phyloP scores from a whole-genome alignment of 441 rosid species.

The Erodium texanum region DNA sequence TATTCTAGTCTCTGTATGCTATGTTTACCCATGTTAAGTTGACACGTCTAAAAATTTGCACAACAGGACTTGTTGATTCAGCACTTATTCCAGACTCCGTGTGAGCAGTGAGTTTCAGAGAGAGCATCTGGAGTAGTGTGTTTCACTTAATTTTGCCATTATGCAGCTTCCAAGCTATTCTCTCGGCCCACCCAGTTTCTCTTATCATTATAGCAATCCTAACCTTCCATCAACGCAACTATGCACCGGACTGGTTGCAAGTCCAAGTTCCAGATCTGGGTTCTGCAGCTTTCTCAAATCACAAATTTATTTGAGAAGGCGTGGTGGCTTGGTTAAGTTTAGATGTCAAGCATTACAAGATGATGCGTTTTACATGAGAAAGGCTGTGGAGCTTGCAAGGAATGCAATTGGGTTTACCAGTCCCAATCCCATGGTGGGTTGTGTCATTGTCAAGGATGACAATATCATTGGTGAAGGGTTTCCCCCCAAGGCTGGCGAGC shows the following conservation, averaged over 20 bases:
- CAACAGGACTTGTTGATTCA: no score
- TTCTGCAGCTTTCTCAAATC: constrained; percentile 24
- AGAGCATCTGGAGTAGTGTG: no score
- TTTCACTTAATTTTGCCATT: no score
- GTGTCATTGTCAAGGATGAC: constrained; percentile 80
- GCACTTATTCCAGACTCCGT: no score
- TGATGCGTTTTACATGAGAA: constrained; percentile 67
- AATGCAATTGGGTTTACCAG: constrained; percentile 71
- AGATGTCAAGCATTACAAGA: constrained; percentile 27
- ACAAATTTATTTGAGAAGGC: constrained; percentile 16
- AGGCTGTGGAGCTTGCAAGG: constrained; percentile 67
- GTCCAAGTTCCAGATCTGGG: constrained; percentile 14
- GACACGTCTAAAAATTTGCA: no score
- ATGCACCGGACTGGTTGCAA: constrained; percentile 10
- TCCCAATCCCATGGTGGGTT: constrained; percentile 94
- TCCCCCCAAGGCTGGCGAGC: constrained; percentile 95
- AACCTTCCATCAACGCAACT: constrained; percentile 7
- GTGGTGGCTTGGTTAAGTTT: constrained; percentile 19
- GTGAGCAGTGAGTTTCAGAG: no score
- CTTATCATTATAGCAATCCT: no score
- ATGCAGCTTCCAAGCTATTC: no score
- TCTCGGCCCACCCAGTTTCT: no score
- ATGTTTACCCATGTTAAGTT: no score
- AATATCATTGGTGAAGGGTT: constrained; percentile 83
- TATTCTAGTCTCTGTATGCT: no score